phyloP scores from a whole-genome alignment of 768 basidiomycete genomes.

The Jaapia argillacea region DNA sequence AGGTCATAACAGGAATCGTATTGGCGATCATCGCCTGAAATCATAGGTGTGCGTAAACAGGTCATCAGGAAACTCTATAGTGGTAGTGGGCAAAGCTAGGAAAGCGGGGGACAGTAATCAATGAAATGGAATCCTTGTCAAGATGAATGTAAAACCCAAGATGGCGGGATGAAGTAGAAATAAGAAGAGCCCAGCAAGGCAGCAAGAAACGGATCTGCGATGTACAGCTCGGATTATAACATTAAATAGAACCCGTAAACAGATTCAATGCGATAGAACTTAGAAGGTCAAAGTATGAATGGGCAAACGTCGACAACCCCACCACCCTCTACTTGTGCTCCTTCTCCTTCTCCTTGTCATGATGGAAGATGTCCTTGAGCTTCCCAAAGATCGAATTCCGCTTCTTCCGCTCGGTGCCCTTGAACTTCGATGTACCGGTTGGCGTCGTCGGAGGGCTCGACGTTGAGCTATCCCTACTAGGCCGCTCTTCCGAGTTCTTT shows the following conservation, averaged over 20 bases:
- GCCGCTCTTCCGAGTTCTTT: neutral
- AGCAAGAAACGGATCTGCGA: too few species aligned
- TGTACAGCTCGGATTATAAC: too few species aligned
- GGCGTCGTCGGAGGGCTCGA: neutral
- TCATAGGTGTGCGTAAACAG: neutral
- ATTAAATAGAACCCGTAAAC: too few species aligned
- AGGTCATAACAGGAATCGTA: conserved; percentile 28
- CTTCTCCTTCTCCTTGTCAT: conserved; percentile 34
- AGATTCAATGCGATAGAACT: too few species aligned
- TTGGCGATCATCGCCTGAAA: conserved; percentile 26
- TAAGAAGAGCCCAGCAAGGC: too few species aligned
- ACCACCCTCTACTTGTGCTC: conserved; percentile 22
- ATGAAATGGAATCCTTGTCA: too few species aligned
- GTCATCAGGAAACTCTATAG: conserved; percentile 1
- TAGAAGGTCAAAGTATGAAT: too few species aligned
- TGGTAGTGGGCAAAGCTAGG: too few species aligned
- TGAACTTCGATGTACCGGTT: conserved; percentile 21
- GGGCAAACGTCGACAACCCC: too few species aligned
- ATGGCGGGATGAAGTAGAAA: too few species aligned
- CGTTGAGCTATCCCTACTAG: neutral
- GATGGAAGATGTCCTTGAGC: conserved; percentile 38
- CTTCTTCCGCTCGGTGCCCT: conserved; percentile 35
- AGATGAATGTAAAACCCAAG: too few species aligned
- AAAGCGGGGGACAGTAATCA: too few species aligned
- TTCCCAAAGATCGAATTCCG: conserved; percentile 42